Base-by-base conservation (phyloP, 2,329 filamentous ascomycete genomes). In the Fusarium mundagurra region DNA sequence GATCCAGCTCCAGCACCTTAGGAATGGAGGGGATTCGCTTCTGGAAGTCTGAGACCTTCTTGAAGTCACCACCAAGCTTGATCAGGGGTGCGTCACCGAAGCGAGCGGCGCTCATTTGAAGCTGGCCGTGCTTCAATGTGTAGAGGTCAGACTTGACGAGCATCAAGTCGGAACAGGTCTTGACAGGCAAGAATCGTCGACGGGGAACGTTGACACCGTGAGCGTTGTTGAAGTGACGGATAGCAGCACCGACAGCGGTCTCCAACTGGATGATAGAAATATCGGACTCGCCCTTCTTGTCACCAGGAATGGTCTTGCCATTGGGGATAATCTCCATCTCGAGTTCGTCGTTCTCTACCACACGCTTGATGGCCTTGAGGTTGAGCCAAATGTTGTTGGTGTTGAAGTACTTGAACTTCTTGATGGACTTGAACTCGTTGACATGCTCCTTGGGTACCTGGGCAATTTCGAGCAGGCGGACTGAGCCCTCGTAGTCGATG, bases 321-420 rank as follows among this genome's bases (percentile, higher is more conserved):
- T 99, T 99, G 84, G 96, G 95, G 80, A 99, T 99, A 83, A 99
- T 99, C 88, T 99, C 96, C 94, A 99, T 97, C 86, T 95, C 94
- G 62, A 99, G 92, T 88, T 98, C 96, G 84, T 98, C 94, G 85
- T 97, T 95, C 91, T 98, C 96, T 13, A 99, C 96, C 62, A 99
- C 95, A 71, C 96, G 95, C 93, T 98, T 98, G 87, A 99, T 93
- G 78, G 96, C 96, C 83, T 94, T 92, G 80, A 98, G 90, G 88
- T 98, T 98, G 90, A 99, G 93, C 96, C 96, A 99, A 87, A 99
- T 98, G 91, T 99, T 99, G 93, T 99, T 99, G 86, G 96, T 99
- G 92, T 99, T 99, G 93, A 99, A 99, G 92, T 99, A 99, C 91
- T 97, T 98, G 93, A 99, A 99, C 91, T 99, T 99, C 93, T 99